phyloP scores from a whole-genome alignment of 163 green algal species.

The Prototheca cutis region DNA sequence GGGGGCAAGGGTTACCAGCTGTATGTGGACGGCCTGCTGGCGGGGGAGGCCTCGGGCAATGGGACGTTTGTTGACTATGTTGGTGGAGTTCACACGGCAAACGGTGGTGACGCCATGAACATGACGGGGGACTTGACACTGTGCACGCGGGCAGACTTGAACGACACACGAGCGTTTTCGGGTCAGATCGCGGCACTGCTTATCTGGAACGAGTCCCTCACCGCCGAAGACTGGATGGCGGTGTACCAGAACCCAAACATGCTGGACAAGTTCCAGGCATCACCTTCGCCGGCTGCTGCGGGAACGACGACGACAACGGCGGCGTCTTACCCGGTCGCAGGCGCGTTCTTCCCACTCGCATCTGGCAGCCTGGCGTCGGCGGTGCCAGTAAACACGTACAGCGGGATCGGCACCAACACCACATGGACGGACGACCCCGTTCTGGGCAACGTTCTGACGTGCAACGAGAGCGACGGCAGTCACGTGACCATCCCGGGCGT shows the following conservation, averaged over 20 bases:
- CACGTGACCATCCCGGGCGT: conserved; percentile 19
- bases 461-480: neutral
- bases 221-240: no score
- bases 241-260: no score
- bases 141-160: conserved; percentile 34
- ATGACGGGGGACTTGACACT: conserved; percentile 33
- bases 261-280: no score
- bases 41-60: neutral
- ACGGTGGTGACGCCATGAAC: conserved; percentile 39
- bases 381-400: neutral
- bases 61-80: neutral
- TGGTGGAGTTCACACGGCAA: conserved; percentile 2
- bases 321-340: no score
- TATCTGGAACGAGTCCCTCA: no score
- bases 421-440: conserved; percentile 1
- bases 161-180: no score
- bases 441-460: conserved; percentile 10
- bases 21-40: conserved; percentile 29
- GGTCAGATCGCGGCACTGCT: no score
- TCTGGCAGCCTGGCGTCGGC: conserved; percentile 3
- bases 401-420: neutral
- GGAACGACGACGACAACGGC: no score
- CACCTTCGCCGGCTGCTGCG: no score
- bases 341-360: conserved; percentile 6
- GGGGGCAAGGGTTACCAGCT: conserved; percentile 24